These are phyloP conservation scores for Podospora pseudoanserina DNA, from an alignment of 495 filamentous ascomycete genomes.

Conservation along the genomic window DNA sequence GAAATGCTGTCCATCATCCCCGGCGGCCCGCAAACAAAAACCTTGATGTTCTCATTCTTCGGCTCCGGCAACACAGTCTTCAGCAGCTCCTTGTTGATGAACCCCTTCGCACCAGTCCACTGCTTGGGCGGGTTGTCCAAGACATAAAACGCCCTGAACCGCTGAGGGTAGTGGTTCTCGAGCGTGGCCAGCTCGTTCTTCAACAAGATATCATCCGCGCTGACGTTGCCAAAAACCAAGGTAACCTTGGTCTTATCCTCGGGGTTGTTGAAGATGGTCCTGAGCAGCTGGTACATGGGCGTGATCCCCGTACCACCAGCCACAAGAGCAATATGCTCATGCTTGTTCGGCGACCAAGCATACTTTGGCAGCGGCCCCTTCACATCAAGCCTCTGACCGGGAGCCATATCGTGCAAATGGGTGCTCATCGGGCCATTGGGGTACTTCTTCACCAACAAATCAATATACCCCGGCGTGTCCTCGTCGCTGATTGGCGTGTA, in stretches of 20 bases:
- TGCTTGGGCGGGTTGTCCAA: conserved; percentile 81
- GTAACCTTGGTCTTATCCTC: conserved; percentile 96
- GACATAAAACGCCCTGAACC: conserved; percentile 86
- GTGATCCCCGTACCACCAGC: conserved; percentile 96
- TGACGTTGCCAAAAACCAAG: conserved; percentile 83
- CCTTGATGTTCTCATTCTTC: conserved; percentile 82
- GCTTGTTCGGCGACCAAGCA: conserved; percentile 87
- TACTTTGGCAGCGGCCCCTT: conserved; percentile 97
- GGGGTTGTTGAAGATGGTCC: conserved; percentile 90
- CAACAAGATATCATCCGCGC: conserved; percentile 81
- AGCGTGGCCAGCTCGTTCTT: conserved; percentile 76
- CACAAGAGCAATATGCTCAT: conserved; percentile 85
- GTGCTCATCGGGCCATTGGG: conserved; percentile 85
- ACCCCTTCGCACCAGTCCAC: conserved; percentile 73
- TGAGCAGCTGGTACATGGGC: conserved; percentile 80
- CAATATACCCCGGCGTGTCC: conserved; percentile 71
- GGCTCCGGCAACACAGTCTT: conserved; percentile 92
- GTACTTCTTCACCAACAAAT: conserved; percentile 89
- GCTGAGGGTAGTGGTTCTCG: conserved; percentile 90
- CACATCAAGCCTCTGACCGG: conserved; percentile 75
- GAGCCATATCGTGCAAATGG: conserved; percentile 77
- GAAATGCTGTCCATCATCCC: conserved; percentile 90
- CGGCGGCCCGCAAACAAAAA: conserved; percentile 88
- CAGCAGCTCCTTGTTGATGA: conserved; percentile 79
- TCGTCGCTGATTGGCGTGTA: conserved; percentile 92